Conservation (phyloP, 108 stramenopile species). For the Cylindrotheca fusiformis region DNA sequence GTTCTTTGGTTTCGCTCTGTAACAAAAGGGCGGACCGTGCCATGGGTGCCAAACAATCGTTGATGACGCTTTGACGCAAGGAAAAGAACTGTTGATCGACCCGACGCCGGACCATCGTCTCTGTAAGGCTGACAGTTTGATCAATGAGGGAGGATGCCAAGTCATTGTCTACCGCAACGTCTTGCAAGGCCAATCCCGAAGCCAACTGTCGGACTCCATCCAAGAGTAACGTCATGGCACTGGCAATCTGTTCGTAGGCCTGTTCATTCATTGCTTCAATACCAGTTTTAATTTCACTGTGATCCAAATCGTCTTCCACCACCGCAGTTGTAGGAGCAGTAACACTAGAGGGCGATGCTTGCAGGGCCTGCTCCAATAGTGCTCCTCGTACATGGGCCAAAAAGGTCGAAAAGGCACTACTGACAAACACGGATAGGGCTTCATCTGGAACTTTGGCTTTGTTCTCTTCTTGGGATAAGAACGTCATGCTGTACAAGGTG, state of each 20-base stretch:
- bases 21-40: slow-evolving; percentile 6
- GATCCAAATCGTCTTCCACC: background rate
- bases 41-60: slow-evolving; percentile 72
- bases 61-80: slow-evolving; percentile 50
- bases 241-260: slow-evolving; percentile 56
- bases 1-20: background rate
- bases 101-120: slow-evolving; percentile 64
- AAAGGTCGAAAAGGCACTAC: slow-evolving; percentile 59
- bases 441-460: slow-evolving; percentile 6
- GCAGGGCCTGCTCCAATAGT: slow-evolving; percentile 40
- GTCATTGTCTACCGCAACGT: slow-evolving; percentile 60
- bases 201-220: slow-evolving; percentile 70
- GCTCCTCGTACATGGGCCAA: slow-evolving; percentile 53
- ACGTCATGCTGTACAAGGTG: slow-evolving; percentile 63
- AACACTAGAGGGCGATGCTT: slow-evolving; percentile 15
- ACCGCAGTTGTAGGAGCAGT: background rate
- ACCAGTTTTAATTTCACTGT: slow-evolving; percentile 9
- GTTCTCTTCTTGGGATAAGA: slow-evolving; percentile 16
- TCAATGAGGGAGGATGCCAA: slow-evolving; percentile 68
- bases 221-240: slow-evolving; percentile 53
- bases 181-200: slow-evolving; percentile 64
- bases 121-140: slow-evolving; percentile 62
- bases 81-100: slow-evolving; percentile 66
- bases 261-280: slow-evolving; percentile 49
- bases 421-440: slow-evolving; percentile 53